Conservation (phyloP, 2,329 filamentous ascomycete genomes). For the Monascus ruber region DNA sequence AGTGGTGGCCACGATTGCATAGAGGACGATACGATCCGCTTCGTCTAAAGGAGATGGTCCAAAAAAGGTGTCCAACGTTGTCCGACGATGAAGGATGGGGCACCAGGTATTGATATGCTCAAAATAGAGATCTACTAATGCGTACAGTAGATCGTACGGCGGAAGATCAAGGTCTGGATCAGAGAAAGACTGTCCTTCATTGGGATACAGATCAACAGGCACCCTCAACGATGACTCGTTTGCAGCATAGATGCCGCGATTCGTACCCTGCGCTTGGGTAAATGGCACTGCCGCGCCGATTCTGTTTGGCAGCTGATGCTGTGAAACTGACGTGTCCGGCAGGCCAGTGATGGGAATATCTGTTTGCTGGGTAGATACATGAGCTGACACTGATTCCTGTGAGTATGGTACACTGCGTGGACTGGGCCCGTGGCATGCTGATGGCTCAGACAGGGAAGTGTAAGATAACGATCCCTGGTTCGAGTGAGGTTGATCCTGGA, state of each 20-base stretch:
- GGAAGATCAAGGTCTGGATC: constrained; percentile 56
- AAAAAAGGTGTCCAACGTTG: constrained; percentile 72
- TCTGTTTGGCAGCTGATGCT: constrained; percentile 12
- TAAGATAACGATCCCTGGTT: constrained; percentile 19
- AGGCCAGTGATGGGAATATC: constrained; percentile 30
- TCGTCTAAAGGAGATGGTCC: constrained; percentile 66
- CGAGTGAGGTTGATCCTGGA: constrained; percentile 21
- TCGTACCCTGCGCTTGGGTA: constrained; percentile 12
- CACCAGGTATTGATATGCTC: constrained; percentile 77
- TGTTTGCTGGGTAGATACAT: constrained; percentile 35
- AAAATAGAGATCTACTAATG: constrained; percentile 64
- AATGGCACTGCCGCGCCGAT: constrained; percentile 12
- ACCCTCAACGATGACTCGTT: constrained; percentile 45
- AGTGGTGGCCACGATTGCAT: constrained; percentile 81
- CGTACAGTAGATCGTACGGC: constrained; percentile 62
- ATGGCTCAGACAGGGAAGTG: constrained; percentile 42
- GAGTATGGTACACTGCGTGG: constrained; percentile 50
- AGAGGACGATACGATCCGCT: constrained; percentile 68
- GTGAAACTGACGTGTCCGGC: constrained; percentile 21
- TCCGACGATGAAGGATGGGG: constrained; percentile 76
- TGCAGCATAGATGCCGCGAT: constrained; percentile 29
- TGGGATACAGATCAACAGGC: constrained; percentile 44
- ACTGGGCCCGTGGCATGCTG: constrained; percentile 41
- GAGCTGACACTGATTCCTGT: constrained; percentile 46
- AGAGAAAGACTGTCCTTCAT: constrained; percentile 34